Conservation (phyloP, 306 rosid genomes). For the Sophora flavescens region DNA sequence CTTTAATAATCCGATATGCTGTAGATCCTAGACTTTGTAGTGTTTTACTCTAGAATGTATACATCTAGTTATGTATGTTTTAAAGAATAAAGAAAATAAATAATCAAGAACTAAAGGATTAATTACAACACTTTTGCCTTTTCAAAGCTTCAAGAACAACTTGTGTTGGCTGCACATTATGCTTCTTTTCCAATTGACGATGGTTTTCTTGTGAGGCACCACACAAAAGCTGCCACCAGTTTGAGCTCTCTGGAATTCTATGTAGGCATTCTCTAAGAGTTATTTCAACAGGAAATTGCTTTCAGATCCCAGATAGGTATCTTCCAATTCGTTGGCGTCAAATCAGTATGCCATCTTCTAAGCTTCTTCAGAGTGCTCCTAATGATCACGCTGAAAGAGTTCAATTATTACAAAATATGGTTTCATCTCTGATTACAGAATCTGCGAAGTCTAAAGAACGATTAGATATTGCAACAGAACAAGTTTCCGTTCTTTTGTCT, state of each 20-base stretch:
- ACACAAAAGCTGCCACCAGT: slow-evolving; percentile 91
- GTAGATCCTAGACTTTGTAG: too few species aligned
- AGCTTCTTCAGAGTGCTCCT: slow-evolving; percentile 61
- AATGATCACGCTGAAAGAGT: slow-evolving; percentile 77
- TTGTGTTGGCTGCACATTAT: slow-evolving; percentile 96
- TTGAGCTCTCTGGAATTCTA: slow-evolving; percentile 93
- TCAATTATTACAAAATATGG: slow-evolving; percentile 77
- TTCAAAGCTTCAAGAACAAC: slow-evolving; percentile 95
- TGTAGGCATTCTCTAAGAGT: slow-evolving; percentile 94
- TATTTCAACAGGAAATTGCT: slow-evolving; percentile 93
- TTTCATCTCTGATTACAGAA: slow-evolving; percentile 80
- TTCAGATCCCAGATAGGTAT: slow-evolving; percentile 92
- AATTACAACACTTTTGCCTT: slow-evolving; percentile 94
- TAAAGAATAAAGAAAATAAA: too few species aligned
- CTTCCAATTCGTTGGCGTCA: slow-evolving; percentile 96
- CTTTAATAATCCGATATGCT: too few species aligned
- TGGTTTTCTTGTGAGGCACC: slow-evolving; percentile 95
- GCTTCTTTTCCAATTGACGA: slow-evolving; percentile 90
- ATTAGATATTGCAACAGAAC: slow-evolving; percentile 83
- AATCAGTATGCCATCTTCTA: slow-evolving; percentile 70
- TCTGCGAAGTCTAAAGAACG: slow-evolving; percentile 90
- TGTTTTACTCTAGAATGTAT: too few species aligned
- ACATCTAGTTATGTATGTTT: too few species aligned
- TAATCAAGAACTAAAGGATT: too few species aligned
- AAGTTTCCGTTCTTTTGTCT: slow-evolving; percentile 74